A percentile compares a stretch with the other conserved stretches of the same genome.
Evolutionary conservation across 495 filamentous ascomycete genomes (phyloP).

Genomic region (Annulohypoxylon maeteangense): DNA sequence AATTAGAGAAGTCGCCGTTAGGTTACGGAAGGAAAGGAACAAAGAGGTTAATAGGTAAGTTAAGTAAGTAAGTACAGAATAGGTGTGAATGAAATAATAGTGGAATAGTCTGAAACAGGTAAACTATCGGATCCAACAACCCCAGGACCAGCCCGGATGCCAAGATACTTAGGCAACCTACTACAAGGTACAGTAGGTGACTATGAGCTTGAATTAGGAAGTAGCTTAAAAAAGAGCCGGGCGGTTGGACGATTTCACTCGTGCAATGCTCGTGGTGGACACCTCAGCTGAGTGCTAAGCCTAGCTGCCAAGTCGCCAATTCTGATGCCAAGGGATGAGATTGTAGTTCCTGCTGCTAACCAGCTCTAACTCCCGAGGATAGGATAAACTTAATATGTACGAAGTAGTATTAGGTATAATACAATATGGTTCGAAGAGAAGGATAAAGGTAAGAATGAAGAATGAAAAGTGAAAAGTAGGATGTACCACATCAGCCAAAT

Average conservation of each 20-base stretch:
- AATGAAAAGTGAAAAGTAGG: neutral
- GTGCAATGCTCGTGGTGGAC: no score
- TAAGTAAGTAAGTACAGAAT: neutral
- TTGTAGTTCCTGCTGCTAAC: neutral
- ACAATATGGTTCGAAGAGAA: neutral
- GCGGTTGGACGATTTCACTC: neutral
- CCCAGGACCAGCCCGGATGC: conserved; percentile 33
- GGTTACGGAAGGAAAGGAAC: conserved; percentile 10
- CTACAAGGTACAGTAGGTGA: neutral
- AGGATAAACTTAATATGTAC: no score
- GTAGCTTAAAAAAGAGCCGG: conserved; percentile 1
- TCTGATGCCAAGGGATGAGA: neutral
- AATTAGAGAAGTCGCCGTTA: neutral
- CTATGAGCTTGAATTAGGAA: conserved; percentile 22
- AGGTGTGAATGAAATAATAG: neutral
- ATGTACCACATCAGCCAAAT: neutral
- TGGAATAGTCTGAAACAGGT: conserved; percentile 1
- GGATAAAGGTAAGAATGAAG: neutral
- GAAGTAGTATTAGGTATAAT: no score
- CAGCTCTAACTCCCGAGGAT: neutral
- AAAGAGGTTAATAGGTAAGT: conserved; percentile 17
- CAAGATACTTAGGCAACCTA: conserved; percentile 7
- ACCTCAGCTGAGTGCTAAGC: conserved; percentile 1
- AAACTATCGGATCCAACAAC: conserved; percentile 9
- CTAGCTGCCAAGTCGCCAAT: conserved; percentile 5